Evolutionary conservation across 306 rosid genomes (phyloP).

Genomic region (Herpetospermum pedunculosum): DNA sequence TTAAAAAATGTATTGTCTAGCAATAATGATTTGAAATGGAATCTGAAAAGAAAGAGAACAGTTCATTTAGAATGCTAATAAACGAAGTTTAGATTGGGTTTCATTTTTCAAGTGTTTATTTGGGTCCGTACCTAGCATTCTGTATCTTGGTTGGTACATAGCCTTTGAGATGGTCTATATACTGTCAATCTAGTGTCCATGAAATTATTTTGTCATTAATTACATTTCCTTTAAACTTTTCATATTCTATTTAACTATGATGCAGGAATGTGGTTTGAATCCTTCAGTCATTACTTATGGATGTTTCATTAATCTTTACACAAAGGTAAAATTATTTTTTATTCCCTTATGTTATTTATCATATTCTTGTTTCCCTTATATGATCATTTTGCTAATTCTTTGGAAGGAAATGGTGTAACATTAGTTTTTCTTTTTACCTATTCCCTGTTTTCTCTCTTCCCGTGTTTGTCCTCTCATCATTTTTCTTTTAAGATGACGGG

Average conservation of each 20-base stretch:
- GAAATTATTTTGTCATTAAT: neutral
- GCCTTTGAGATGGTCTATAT: neutral
- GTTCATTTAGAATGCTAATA: neutral
- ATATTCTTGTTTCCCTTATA: neutral
- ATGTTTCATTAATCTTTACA: slow-evolving; percentile 78
- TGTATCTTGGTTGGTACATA: neutral
- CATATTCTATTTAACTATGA: slow-evolving; percentile 9
- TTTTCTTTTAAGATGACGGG: neutral
- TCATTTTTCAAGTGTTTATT: neutral
- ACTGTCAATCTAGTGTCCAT: neutral
- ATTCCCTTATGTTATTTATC: neutral
- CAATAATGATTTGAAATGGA: neutral
- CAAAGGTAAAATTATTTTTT: slow-evolving; percentile 42
- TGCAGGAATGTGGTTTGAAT: slow-evolving; percentile 89
- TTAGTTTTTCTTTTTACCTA: neutral
- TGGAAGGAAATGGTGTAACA: neutral
- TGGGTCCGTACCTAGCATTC: neutral
- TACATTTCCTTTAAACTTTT: neutral
- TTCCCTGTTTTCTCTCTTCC: neutral
- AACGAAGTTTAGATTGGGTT: neutral
- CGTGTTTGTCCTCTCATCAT: neutral
- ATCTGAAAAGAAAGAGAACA: neutral
- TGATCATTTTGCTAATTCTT: neutral
- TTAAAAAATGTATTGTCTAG: neutral
- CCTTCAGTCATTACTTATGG: slow-evolving; percentile 90